Evolutionary conservation across 225 moss, liverwort and hornwort genomes (phyloP), one percentile per base, ranked within the genome.

Genomic region (Polytrichum formosum): DNA sequence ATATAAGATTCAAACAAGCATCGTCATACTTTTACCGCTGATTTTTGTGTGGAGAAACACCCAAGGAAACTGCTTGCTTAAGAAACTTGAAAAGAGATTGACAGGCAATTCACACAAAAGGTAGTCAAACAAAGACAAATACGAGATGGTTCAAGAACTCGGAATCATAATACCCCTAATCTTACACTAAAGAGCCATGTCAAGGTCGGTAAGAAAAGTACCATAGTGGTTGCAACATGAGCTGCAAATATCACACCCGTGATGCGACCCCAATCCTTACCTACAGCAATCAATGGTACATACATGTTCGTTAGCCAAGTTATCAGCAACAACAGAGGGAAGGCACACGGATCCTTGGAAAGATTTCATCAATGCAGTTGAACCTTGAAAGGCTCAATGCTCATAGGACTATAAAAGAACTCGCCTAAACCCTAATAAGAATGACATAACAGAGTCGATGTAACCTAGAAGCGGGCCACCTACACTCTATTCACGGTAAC

Each of bases 211-310:
- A 46, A 46, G 65, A 31, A 55, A 22, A 30, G 31, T 84, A 94
- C 94, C 94, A 94, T 90, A 67, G 90, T 92, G 54, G 92, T 94
- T n/a, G 90, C 88, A 59, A 85, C 84, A 64, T 92, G 92, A 56
- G 89, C 64, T 25, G 83, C 89, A 29, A 67, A 92, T 20, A 94
- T 84, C 25, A 92, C 75, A 70, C 94, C 94, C 18, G 82, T 79
- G 78, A 89, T 77, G 74, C 90, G 83, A 55, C 94, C 94, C 92
- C 92, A 94, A 56, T 81, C 87, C 70, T 90, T 89, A 7, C 92
- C 92, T 94, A 85, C n/a, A 68, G 18, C 19, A 63, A 76, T 76
- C 19, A 71, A 73, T 28, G 0, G 8, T 31, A 75, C n/a, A 28
- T 18, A 28, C 70, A 46, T 46, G 46, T 46, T 46, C 16, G 46